Conservation (phyloP, 1,284 basidiomycete genomes). For the Phylloboletellus chloephorus region DNA sequence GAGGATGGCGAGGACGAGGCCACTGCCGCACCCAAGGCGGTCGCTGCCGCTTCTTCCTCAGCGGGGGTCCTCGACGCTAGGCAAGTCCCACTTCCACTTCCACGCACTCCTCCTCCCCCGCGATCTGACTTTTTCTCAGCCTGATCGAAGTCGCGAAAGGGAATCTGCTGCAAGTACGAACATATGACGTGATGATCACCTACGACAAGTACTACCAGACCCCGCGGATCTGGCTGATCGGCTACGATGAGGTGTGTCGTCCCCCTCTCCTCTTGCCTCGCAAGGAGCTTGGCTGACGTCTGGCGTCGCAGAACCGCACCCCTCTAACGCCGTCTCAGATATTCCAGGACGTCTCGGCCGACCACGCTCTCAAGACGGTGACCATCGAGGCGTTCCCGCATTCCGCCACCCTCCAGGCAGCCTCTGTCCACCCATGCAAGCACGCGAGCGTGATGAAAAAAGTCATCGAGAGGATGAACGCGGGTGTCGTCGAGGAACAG, state of each 20-base stretch:
- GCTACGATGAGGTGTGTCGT: slow-evolving; percentile 83
- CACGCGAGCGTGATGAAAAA: slow-evolving; percentile 99
- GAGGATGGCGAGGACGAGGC: slow-evolving; percentile 80
- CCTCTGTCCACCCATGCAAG: slow-evolving; percentile 96
- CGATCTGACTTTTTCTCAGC: slow-evolving; percentile 31
- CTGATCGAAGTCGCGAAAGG: slow-evolving; percentile 61
- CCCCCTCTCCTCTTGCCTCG: background rate
- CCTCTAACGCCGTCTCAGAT: slow-evolving; percentile 86
- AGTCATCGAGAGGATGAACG: slow-evolving; percentile 98
- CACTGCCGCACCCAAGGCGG: slow-evolving; percentile 57
- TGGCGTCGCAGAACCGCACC: slow-evolving; percentile 62
- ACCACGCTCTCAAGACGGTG: slow-evolving; percentile 98
- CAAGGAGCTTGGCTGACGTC: slow-evolving; percentile 7
- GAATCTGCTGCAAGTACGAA: slow-evolving; percentile 91
- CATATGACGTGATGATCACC: slow-evolving; percentile 99
- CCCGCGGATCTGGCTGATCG: slow-evolving; percentile 90
- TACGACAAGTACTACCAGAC: slow-evolving; percentile 99
- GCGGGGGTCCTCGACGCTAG: slow-evolving; percentile 37
- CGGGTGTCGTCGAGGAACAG: slow-evolving; percentile 75
- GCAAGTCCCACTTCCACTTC: slow-evolving; percentile 26
- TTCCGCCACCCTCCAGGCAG: slow-evolving; percentile 76
- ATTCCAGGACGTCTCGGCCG: slow-evolving; percentile 95
- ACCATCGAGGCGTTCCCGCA: slow-evolving; percentile 99
- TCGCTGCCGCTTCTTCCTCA: slow-evolving; percentile 25
- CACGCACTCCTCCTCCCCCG: background rate